A percentile compares a stretch with the other conserved stretches of the same genome.
Evolutionary conservation across 768 basidiomycete species (phyloP).

Genomic region (Kondoa subrosea): DNA sequence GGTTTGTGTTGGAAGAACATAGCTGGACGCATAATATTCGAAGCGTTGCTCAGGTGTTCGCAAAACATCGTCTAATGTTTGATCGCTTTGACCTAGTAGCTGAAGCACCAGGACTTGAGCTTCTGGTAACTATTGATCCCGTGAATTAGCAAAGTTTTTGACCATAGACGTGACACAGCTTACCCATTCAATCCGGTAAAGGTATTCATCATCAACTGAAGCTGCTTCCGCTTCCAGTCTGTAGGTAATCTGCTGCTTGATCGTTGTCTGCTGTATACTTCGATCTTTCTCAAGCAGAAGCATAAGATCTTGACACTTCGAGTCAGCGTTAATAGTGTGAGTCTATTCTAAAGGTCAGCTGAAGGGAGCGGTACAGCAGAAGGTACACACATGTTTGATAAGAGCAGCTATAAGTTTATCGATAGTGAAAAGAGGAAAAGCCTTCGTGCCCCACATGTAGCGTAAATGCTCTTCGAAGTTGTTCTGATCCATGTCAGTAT

Average conservation of each 20-base stretch:
- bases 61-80: conserved; percentile 37
- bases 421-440: conserved; percentile 79
- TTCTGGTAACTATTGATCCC: conserved; percentile 28
- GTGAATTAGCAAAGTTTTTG: neutral
- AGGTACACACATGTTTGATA: conserved; percentile 64
- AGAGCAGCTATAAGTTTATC: conserved; percentile 83
- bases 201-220: conserved; percentile 33
- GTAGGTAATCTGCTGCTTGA: conserved; percentile 36
- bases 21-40: conserved; percentile 37
- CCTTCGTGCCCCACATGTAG: conserved; percentile 85
- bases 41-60: conserved; percentile 32
- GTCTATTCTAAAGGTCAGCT: conserved; percentile 58
- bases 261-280: conserved; percentile 24
- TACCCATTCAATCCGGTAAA: conserved; percentile 38
- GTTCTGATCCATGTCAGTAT: conserved; percentile 71
- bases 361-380: conserved; percentile 41
- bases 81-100: conserved; percentile 36
- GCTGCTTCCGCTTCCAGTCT: conserved; percentile 36
- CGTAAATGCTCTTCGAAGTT: conserved; percentile 91
- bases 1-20: conserved; percentile 34
- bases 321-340: conserved; percentile 67
- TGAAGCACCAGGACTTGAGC: conserved; percentile 32
- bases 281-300: conserved; percentile 26
- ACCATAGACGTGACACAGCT: conserved; percentile 21
- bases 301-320: conserved; percentile 60